Evolutionary conservation across 1,284 basidiomycete genomes (phyloP), one percentile per base, ranked within the genome.

Genomic region (Leccinum variabile): DNA sequence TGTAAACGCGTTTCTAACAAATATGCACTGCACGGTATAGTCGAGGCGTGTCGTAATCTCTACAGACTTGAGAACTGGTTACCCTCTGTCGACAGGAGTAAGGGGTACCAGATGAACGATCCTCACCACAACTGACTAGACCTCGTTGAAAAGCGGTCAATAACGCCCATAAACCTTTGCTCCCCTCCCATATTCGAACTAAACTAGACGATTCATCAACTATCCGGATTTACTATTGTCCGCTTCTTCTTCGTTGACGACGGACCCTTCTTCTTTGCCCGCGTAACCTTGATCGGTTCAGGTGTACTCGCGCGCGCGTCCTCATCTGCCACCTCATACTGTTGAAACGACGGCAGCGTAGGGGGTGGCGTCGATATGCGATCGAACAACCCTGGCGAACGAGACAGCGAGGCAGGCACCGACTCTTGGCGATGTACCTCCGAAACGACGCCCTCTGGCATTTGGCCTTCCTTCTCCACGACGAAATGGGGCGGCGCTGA

Each of bases 381-480:
- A 60, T 77, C 70, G 35, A 76, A 77, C 58, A 76, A 65, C 28
- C 68, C 18, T 4, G 71, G 63, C 18, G 69, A 68, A 35, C 60
- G 66, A 55, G 59, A 70, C 76, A 75, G 64, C 77, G 78, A 22
- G 84, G 75, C 44, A 22, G 18, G 18, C 18, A 22, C 18, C 18
- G 18, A 68, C 28, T 61, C 64, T 57, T 63, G 70, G 28, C 67
- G 64, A 54, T 63, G 56, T 33, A 63, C 64, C 25, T 75, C 67
- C 1, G 72, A 39, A 5, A 75, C 66, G n/a, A 80, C 81, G 33
- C 85, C 83, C 50, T 84, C 83, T 2, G 94, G 95, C 89, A 95
- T 92, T 75, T 95, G 94, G 2, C 94, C 94, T 0, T 87, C 83
- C 68, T 84, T 84, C 67, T 95, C 92, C 66, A 96, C 84, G 25